Percentiles rank a stretch among this genome's conserved stretches.
These are phyloP conservation scores for Parasitella parasitica DNA, from an alignment of 371 early-diverging fungal species.

Conservation along the genomic window DNA sequence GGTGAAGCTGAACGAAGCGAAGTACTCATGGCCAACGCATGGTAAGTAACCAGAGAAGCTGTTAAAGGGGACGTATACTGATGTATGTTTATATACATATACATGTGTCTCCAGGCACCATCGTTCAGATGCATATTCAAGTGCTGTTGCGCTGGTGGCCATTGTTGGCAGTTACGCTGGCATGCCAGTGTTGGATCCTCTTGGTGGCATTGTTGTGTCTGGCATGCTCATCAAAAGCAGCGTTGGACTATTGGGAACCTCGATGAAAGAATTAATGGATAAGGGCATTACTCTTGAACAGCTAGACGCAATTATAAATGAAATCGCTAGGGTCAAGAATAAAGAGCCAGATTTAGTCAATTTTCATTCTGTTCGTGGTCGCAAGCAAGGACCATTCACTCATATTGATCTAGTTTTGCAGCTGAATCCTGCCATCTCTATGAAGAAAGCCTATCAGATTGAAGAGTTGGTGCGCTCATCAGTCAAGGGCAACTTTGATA, in stretches of 20 bases:
- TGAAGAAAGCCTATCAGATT: constrained; percentile 33
- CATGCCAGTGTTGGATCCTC: constrained; percentile 63
- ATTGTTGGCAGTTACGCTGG: constrained; percentile 65
- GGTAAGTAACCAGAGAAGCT: no score
- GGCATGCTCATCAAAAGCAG: constrained; percentile 64
- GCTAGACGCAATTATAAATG: constrained; percentile 24
- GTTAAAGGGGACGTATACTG: no score
- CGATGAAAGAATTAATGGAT: constrained; percentile 51
- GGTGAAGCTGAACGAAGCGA: constrained; percentile 59
- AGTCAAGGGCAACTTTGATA: constrained; percentile 28
- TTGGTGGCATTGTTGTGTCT: constrained; percentile 66
- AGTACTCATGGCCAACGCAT: constrained; percentile 73
- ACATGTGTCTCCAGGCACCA: constrained; percentile 53
- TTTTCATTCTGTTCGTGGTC: constrained; percentile 50
- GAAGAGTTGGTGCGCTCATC: constrained; percentile 29
- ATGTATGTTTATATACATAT: background rate
- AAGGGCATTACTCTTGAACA: constrained; percentile 31
- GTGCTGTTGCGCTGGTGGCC: constrained; percentile 62
- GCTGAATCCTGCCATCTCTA: constrained; percentile 29
- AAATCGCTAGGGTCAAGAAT: constrained; percentile 30
- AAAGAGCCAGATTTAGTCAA: constrained; percentile 31
- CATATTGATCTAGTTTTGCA: constrained; percentile 45
- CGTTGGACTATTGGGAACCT: constrained; percentile 38
- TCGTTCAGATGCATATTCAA: constrained; percentile 69
- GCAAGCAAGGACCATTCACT: constrained; percentile 46